Base-by-base conservation (phyloP, 495 filamentous ascomycete species). In the Podospora australis region DNA sequence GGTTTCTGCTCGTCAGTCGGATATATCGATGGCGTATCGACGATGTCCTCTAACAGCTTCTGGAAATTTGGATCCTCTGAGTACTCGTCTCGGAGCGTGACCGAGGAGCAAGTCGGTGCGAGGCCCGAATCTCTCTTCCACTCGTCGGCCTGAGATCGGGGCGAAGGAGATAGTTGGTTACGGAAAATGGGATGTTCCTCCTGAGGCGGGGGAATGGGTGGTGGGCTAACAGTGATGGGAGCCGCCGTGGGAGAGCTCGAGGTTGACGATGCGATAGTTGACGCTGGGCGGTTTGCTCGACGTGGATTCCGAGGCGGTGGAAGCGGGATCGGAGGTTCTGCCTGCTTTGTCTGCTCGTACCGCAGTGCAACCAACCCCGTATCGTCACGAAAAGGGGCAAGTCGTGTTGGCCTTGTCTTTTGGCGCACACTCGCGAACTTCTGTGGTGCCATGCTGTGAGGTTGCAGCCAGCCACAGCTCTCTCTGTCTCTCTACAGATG, bases 71-170 rank as follows among this genome's bases (percentile, higher is more conserved):
- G 51, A 22, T 67, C 66, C 38, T 70, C 59, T 10, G 66, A 68
- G 39, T 58, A 47, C 36, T 71, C 73, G 29, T 70, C 71, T 13
- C 60, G 65, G 39, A 74, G 67, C 39, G 71, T 75, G 44, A 65
- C 69, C 9, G 71, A 68, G 11, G 72, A 74, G 20, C 70, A 65
- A 6, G 73, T 73, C 4, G 76, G 63, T 35, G 74, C 72, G 38
- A 75, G 69, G n/a, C 68, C 74, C 20, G 79, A 82, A 58, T 81
- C 75, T 46, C 79, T 57, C 52, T 73, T 73, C 46, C 44, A 59
- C 40, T 58, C 55, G 35, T 60, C 58, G 36, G 52, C 46, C 30
- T 48, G 46, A 25, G 54, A 55, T 39, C 39, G 58, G 22, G 55
- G 54, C n/a, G 21, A 58, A 42, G 34, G n/a, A n/a, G n/a, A n/a